Percentiles rank a stretch among this genome's conserved stretches.
phyloP scores from a whole-genome alignment of 371 early-diverging fungal genomes.

The Mucor indicus region DNA sequence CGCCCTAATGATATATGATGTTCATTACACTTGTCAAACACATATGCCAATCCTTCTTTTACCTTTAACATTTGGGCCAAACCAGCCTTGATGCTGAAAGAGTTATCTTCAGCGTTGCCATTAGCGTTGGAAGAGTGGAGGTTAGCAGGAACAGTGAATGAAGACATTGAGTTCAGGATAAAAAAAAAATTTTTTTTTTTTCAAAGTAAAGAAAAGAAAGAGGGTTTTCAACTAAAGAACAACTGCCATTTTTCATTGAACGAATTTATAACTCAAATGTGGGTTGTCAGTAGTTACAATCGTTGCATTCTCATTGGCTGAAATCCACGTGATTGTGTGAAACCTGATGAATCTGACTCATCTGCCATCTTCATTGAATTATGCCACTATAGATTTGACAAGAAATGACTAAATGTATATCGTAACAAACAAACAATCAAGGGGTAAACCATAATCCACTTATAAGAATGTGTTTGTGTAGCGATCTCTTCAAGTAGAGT shows the following conservation, averaged over 20 bases:
- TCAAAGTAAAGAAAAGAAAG: slow-evolving; percentile 13
- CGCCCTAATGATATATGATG: slow-evolving; percentile 60
- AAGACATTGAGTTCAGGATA: too few species aligned
- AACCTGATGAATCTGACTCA: slow-evolving; percentile 17
- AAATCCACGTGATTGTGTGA: slow-evolving; percentile 28
- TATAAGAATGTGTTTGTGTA: too few species aligned
- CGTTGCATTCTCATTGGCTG: slow-evolving; percentile 5
- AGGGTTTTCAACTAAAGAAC: slow-evolving; percentile 32
- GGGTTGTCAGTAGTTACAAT: slow-evolving; percentile 11
- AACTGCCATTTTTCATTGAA: slow-evolving; percentile 6
- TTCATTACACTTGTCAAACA: background rate
- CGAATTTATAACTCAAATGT: background rate
- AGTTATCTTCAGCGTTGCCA: slow-evolving; percentile 37
- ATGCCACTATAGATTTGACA: background rate
- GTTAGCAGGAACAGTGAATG: slow-evolving; percentile 61
- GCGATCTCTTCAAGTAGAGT: too few species aligned
- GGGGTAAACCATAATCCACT: too few species aligned
- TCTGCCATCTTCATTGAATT: background rate
- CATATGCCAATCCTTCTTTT: slow-evolving; percentile 1
- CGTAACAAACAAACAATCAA: too few species aligned
- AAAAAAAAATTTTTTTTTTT: too few species aligned
- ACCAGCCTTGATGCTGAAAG: slow-evolving; percentile 85
- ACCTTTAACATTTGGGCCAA: slow-evolving; percentile 98
- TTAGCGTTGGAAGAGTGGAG: slow-evolving; percentile 50
- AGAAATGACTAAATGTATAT: too few species aligned